phyloP scores from a whole-genome alignment of 148 eudicot species.

The Heliamphora exappendiculata region DNA sequence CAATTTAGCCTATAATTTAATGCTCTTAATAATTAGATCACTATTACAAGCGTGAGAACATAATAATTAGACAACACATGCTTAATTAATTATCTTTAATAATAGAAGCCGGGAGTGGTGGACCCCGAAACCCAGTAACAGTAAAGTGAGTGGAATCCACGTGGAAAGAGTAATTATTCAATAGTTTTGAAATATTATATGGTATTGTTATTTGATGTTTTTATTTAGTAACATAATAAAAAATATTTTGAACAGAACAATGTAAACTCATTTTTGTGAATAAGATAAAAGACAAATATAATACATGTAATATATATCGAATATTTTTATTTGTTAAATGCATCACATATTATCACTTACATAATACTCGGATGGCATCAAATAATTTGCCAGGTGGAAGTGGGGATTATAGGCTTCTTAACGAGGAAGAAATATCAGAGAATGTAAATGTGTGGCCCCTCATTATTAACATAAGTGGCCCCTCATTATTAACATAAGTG shows the following conservation, averaged over 20 bases:
- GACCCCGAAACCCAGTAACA: no score
- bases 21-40: background rate
- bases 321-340: no score
- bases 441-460: background rate
- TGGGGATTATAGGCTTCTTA: conserved; percentile 4
- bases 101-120: conserved; percentile 15
- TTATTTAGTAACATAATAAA: no score
- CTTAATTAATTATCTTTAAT: background rate
- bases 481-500: conserved; percentile 8
- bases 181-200: no score
- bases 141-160: background rate
- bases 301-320: no score
- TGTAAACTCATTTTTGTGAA: no score
- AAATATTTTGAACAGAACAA: no score
- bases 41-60: background rate
- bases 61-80: background rate
- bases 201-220: no score
- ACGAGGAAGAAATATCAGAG: background rate
- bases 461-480: conserved; percentile 7
- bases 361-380: no score
- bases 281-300: no score
- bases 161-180: no score
- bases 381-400: background rate
- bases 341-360: no score
- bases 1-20: background rate